Evolutionary conservation across 352 stramenopile species (phyloP).

Genomic region (Phytophthora pseudosyringae): DNA sequence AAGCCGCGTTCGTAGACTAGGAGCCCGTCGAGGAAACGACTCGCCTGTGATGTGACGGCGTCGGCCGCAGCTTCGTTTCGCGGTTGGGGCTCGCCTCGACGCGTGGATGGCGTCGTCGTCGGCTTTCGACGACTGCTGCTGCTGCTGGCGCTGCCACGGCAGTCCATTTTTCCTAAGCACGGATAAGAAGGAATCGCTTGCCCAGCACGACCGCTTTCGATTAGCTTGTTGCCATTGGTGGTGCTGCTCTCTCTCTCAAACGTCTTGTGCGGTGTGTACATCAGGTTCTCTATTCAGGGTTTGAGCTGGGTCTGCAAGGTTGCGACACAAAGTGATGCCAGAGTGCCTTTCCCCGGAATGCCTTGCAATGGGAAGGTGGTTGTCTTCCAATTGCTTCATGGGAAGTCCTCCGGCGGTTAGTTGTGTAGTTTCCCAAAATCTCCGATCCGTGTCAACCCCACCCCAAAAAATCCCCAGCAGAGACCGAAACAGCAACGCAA

Average conservation of each 20-base stretch:
- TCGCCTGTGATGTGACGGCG: constrained; percentile 12
- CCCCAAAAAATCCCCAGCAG: neutral
- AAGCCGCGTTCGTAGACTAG: constrained; percentile 98
- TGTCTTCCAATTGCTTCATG: too few relatives aligned
- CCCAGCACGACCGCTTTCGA: constrained; percentile 28
- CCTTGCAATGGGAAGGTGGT: neutral
- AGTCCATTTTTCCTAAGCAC: constrained; percentile 42
- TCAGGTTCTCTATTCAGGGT: neutral
- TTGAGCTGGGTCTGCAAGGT: neutral
- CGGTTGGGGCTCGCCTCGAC: neutral
- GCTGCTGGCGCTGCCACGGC: constrained; percentile 14
- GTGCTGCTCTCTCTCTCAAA: too few relatives aligned
- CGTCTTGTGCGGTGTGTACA: too few relatives aligned
- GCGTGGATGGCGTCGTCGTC: neutral
- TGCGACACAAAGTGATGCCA: too few relatives aligned
- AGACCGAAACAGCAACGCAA: neutral
- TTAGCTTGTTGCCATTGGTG: constrained; percentile 4
- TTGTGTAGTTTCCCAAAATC: constrained; percentile 11
- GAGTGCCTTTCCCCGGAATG: too few relatives aligned
- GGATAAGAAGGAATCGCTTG: constrained; percentile 52
- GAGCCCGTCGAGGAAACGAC: constrained; percentile 15
- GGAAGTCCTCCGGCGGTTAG: too few relatives aligned
- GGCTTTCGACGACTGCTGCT: neutral
- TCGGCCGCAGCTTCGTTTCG: constrained; percentile 1
- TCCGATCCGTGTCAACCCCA: neutral